Percentiles rank a stretch among this genome's conserved stretches.
Conservation (phyloP, 371 early-diverging fungal species). For the Apophysomyces ossiformis region DNA sequence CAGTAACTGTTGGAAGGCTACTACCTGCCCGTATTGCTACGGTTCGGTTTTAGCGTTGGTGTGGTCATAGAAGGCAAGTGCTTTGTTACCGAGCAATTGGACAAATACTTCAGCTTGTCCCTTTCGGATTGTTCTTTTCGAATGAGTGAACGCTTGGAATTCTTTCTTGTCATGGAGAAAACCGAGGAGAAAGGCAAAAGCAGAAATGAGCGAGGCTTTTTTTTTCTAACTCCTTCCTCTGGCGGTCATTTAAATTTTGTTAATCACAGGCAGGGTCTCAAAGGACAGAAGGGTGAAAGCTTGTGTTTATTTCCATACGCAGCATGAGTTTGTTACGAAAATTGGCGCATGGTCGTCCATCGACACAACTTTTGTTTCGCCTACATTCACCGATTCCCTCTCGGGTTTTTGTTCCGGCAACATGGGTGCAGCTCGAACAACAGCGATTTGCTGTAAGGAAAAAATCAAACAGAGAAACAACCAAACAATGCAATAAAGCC, state of each 20-base stretch:
- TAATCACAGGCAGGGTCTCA: background rate
- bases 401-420: background rate
- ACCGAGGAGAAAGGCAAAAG: slow-evolving; percentile 7
- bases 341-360: too few species aligned
- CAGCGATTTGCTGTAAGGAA: slow-evolving; percentile 47
- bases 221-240: background rate
- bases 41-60: background rate
- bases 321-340: too few species aligned
- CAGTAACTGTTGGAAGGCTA: slow-evolving; percentile 32
- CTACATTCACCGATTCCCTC: background rate
- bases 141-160: slow-evolving; percentile 27
- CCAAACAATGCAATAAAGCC: background rate
- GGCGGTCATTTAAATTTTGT: too few species aligned
- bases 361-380: too few species aligned
- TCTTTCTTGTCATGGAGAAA: slow-evolving; percentile 22
- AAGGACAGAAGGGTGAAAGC: too few species aligned
- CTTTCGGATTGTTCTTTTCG: slow-evolving; percentile 49
- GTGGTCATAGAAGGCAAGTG: too few species aligned
- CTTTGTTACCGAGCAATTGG: slow-evolving; percentile 26
- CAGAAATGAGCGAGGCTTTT: slow-evolving; percentile 14
- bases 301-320: too few species aligned
- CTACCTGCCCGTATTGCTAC: slow-evolving; percentile 36
- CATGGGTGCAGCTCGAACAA: slow-evolving; percentile 28
- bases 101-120: slow-evolving; percentile 33
- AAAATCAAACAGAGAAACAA: background rate